phyloP scores from a whole-genome alignment of 2,329 filamentous ascomycete species.

The Fusarium nodosum region DNA sequence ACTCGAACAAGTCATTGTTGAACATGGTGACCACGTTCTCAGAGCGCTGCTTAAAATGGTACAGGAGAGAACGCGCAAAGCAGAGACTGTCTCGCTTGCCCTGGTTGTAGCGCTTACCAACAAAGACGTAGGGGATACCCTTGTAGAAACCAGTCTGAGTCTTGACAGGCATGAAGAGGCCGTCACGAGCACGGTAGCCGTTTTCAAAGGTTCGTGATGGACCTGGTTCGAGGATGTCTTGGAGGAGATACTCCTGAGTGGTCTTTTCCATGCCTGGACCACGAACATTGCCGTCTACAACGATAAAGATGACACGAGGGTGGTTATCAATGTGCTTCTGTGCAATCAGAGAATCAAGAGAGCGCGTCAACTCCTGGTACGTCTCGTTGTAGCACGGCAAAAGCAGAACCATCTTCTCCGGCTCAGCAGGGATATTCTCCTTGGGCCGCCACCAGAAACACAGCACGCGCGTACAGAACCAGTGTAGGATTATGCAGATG shows the following conservation, averaged over 20 bases:
- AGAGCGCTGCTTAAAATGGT: conserved; percentile 62
- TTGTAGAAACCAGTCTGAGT: conserved; percentile 61
- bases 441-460: conserved; percentile 52
- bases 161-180: conserved; percentile 61
- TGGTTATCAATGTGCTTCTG: conserved; percentile 60
- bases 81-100: conserved; percentile 65
- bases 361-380: conserved; percentile 58
- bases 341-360: conserved; percentile 61
- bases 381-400: conserved; percentile 66
- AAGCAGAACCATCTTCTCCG: conserved; percentile 61
- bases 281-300: conserved; percentile 63
- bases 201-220: conserved; percentile 55
- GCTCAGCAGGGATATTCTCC: conserved; percentile 54
- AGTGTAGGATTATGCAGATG: conserved; percentile 54
- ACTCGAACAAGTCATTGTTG: conserved; percentile 59
- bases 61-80: conserved; percentile 63
- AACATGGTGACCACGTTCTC: conserved; percentile 61
- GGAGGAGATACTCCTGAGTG: conserved; percentile 61
- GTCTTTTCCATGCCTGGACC: conserved; percentile 63
- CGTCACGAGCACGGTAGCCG: conserved; percentile 62
- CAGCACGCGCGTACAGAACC: conserved; percentile 50
- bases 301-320: conserved; percentile 60
- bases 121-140: conserved; percentile 61
- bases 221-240: conserved; percentile 60
- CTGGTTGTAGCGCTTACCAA: conserved; percentile 64